Evolutionary conservation across 106 monocot species (phyloP), one percentile per base, ranked within the genome.

Genomic region (Allium fistulosum): DNA sequence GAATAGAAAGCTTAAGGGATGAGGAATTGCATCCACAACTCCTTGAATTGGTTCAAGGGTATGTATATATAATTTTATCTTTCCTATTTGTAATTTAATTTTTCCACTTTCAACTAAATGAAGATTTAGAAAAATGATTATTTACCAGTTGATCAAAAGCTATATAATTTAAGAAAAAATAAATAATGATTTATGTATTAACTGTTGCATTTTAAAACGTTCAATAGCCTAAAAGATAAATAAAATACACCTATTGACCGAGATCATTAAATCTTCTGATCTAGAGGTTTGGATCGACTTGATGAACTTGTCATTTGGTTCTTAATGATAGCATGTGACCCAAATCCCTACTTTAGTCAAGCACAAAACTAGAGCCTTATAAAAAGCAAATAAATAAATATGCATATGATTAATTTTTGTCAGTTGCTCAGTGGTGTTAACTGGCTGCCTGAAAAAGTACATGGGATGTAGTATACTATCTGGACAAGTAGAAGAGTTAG

Each of bases 1-100:
- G 97, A 37, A 97, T 97, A 14, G 89, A 97, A 51, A 68, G 46
- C 15, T 67, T 97, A 18, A 82, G 97, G 48, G 97, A 97, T 17
- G 87, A 87, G 53, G 97, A 97, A 60, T 49, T 97, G 78, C 79
- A 87, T 26, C 92, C 88, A 6, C 97, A 97, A 59, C 78, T 97
- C 14, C 14, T 85, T 70, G 89, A 97, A 72, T 72, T 97, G 67
- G 73, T 97, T 14, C 77, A 82, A 79, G 87, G 97, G 97, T 97
- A 89, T 17, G 79, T 64, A 58, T 37, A 28, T 3, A 5, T 37
- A 37, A 37, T 4, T 37, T 37, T 37, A 37, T 1, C 37, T 37
- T 37, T 37, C 37, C 37, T 37, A 37, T 37, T 0, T 5, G 1
- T 37, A 37, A 37, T 49, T 53, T 17, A 49, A 53, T 17, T 49